Evolutionary conservation across 1,284 basidiomycete genomes (phyloP).

Genomic region (Papiliotrema nemorosa): DNA sequence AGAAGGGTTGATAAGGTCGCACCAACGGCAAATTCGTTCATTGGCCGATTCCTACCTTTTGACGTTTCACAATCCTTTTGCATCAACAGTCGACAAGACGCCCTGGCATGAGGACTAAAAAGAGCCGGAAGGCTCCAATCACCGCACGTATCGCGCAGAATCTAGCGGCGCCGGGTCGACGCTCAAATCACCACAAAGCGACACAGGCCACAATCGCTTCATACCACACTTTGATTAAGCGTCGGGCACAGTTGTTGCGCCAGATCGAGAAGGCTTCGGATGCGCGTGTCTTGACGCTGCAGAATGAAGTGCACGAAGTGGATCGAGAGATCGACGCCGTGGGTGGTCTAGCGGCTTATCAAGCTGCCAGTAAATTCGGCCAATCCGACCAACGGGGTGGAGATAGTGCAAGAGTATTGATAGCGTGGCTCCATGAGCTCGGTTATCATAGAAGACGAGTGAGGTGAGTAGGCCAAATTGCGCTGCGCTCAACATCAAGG

Average conservation of each 20-base stretch:
- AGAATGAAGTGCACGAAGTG: conserved; percentile 42
- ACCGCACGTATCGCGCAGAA: no score
- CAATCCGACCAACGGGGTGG: conserved; percentile 76
- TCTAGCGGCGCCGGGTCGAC: no score
- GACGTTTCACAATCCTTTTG: no score
- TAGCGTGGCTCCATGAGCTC: conserved; percentile 66
- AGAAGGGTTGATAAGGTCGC: no score
- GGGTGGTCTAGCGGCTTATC: conserved; percentile 73
- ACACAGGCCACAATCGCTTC: conserved; percentile 43
- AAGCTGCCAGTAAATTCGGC: conserved; percentile 72
- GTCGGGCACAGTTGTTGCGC: conserved; percentile 24
- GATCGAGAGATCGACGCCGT: conserved; percentile 61
- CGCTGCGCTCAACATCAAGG: conserved; percentile 47
- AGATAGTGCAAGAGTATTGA: conserved; percentile 72
- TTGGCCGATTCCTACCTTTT: no score
- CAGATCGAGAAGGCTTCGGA: conserved; percentile 5
- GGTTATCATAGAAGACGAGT: conserved; percentile 16
- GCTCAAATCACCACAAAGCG: no score
- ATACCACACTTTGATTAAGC: conserved; percentile 46
- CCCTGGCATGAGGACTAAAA: conserved; percentile 1
- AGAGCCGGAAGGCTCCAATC: conserved; percentile 7
- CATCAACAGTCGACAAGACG: no score
- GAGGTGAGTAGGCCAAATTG: conserved; percentile 6
- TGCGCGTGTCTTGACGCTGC: not conserved
- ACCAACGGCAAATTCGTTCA: no score